Evolutionary conservation across 2,329 filamentous ascomycete species (phyloP), one percentile per base, ranked within the genome.

Genomic region (Monosporascus sp.): DNA sequence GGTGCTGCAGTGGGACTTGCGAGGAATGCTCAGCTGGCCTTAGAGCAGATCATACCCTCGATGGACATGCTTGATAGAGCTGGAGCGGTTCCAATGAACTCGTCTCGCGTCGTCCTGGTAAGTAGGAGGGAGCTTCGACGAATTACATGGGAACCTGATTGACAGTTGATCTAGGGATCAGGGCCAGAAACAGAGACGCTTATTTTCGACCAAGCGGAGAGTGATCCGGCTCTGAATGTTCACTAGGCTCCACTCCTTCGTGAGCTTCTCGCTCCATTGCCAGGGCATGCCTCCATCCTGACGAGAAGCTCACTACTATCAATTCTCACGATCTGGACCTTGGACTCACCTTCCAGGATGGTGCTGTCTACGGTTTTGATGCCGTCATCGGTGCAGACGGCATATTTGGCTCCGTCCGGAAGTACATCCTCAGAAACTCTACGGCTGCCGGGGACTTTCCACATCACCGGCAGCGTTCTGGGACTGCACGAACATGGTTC

Each of bases 221-320:
- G 22, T 3, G 37, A 53, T 14, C 9, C 45, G 2, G 48, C 6
- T 3, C 11, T 56, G 5, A 31, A 49, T 8, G n/a, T 52, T 8
- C 49, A 50, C 22, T 49, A 51, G 6, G 48, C 49, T 17, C 50
- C 51, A 14, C 47, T 56, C 2, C 37, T 56, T 14, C 51, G 49
- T 2, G 51, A 49, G 31, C 46, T 56, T 5, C 34, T 54, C 4
- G 37, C 47, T 5, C 47, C 38, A 11, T 36, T 54, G 20, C 49
- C 54, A 1, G 6, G 48, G 37, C 41, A 47, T 17, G 15, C 34
- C 49, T 56, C 2, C 49, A 52, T 24, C 7, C 51, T 14, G 50
- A 41, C 9, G 49, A 50, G 44, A 38, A 54, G 49, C 54, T 54
- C 22, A 36, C 27, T 15, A 9, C 15, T 5, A 51, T 54, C 25